Base-by-base conservation (phyloP, 2,329 filamentous ascomycete species). In the Chrysoporthe puriensis region DNA sequence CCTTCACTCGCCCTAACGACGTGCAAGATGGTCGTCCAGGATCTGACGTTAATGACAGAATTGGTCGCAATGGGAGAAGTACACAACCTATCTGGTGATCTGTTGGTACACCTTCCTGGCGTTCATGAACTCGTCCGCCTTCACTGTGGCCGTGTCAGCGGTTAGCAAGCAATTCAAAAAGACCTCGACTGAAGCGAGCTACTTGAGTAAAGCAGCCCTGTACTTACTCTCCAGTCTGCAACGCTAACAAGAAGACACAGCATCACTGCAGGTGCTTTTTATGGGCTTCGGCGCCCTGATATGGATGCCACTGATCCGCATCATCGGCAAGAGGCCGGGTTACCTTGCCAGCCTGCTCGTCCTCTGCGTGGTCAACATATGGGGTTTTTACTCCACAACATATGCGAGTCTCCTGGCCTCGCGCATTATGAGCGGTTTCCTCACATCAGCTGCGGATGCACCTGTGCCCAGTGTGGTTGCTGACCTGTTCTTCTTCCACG, bases 51-150 rank as follows among this genome's bases (percentile, higher is more conserved):
- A 4, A 40, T n/a, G 18, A 34, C 40, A 63, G 62, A 63, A 63
- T 13, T 57, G 62, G 62, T 46, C 62, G 36, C 62, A 57, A 34
- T 63, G 50, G 62, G 50, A 57, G 8, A 63, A 63, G 26, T 57
- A 63, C 21, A 46, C 50, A n/a, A 63, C 62, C 5, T 63, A 63
- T 26, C n/a, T 63, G 50, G 26, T 56, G n/a, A 63, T 63, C n/a
- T 63, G 62, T 40, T 63, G 62, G 62, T 63, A 46, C 40, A 63
- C 62, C 4, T 63, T 63, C n/a, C 50, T 63, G 48, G 48, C 50
- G 4, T 57, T 63, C 8, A 57, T 63, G 50, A 63, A 57, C 40
- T 56, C 50, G n/a, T 63, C 62, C 8, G 62, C 62, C 36, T 63
- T 63, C 40, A 63, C 62, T 2, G 62, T 63, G 52, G 62, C 62